A percentile compares a stretch with the other conserved stretches of the same genome.
phyloP scores from a whole-genome alignment of 129 eudicot species.

The Erigeron canadensis region DNA sequence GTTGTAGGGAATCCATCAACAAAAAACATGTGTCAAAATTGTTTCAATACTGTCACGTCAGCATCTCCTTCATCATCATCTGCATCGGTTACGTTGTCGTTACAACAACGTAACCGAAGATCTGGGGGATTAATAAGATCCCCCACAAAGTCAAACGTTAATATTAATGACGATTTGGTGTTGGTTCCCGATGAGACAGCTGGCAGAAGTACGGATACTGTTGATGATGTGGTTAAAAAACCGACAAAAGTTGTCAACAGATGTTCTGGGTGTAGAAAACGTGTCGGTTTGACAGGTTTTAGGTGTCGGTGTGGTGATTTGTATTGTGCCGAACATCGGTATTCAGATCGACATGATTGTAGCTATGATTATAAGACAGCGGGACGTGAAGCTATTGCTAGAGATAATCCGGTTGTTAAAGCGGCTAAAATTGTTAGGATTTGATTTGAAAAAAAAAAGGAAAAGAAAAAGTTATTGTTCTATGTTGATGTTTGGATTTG shows the following conservation, averaged over 20 bases:
- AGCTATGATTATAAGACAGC: slow-evolving; percentile 66
- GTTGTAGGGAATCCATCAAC: slow-evolving; percentile 50
- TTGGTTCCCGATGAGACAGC: too few relatives aligned
- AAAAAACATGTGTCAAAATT: slow-evolving; percentile 58
- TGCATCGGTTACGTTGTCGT: too few relatives aligned
- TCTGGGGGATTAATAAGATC: slow-evolving; percentile 41
- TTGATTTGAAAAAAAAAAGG: slow-evolving; percentile 18
- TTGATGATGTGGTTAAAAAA: too few relatives aligned
- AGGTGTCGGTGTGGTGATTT: slow-evolving; percentile 81
- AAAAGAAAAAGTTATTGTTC: not conserved
- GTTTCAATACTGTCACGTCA: slow-evolving; percentile 43
- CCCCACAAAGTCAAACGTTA: slow-evolving; percentile 33
- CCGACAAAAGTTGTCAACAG: slow-evolving; percentile 51
- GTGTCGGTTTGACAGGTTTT: slow-evolving; percentile 75
- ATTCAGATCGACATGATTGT: slow-evolving; percentile 84
- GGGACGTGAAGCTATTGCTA: slow-evolving; percentile 68
- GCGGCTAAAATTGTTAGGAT: slow-evolving; percentile 72
- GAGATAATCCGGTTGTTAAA: slow-evolving; percentile 88
- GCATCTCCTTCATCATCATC: slow-evolving; percentile 22
- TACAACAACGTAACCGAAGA: slow-evolving; percentile 40
- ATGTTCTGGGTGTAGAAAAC: slow-evolving; percentile 67
- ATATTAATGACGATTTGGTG: too few relatives aligned
- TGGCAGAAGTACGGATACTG: too few relatives aligned
- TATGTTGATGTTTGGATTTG: not conserved
- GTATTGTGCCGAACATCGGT: slow-evolving; percentile 70